These are phyloP conservation scores for Pseudonitzschia multistriata DNA, from an alignment of 108 stramenopile genomes.

Conservation along the genomic window DNA sequence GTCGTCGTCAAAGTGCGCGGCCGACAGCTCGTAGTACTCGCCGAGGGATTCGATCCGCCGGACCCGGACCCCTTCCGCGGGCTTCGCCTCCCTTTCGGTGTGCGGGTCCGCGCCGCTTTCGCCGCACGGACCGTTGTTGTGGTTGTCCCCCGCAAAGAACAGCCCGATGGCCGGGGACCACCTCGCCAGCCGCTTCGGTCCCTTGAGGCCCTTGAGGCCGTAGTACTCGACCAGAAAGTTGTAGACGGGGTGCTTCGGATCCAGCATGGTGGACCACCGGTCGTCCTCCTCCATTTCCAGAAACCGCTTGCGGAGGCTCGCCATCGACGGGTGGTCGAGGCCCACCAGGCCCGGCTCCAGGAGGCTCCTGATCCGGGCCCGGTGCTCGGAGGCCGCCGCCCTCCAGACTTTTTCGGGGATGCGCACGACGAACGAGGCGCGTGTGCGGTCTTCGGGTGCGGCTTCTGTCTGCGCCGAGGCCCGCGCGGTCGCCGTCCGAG, in stretches of 20 bases:
- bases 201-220: constrained; percentile 73
- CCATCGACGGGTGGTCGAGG: constrained; percentile 32
- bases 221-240: constrained; percentile 88
- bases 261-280: constrained; percentile 35
- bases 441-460: neutral
- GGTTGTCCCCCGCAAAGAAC: constrained; percentile 8
- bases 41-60: neutral
- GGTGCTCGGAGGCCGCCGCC: constrained; percentile 34
- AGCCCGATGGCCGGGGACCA: constrained; percentile 63
- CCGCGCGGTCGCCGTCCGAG: neutral
- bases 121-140: no score
- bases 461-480: neutral
- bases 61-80: neutral
- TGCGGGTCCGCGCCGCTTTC: neutral
- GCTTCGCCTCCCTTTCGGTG: no score
- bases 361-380: constrained; percentile 27
- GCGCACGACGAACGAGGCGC: neutral
- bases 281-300: neutral
- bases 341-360: constrained; percentile 43
- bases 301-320: no score
- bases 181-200: constrained; percentile 46
- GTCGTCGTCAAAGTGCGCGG: neutral
- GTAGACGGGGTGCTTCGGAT: constrained; percentile 77
- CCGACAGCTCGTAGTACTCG: neutral
- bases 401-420: constrained; percentile 44